These are phyloP conservation scores for Kodamaea kaohsiungensis DNA, from an alignment of 805 yeast species.

Conservation along the genomic window DNA sequence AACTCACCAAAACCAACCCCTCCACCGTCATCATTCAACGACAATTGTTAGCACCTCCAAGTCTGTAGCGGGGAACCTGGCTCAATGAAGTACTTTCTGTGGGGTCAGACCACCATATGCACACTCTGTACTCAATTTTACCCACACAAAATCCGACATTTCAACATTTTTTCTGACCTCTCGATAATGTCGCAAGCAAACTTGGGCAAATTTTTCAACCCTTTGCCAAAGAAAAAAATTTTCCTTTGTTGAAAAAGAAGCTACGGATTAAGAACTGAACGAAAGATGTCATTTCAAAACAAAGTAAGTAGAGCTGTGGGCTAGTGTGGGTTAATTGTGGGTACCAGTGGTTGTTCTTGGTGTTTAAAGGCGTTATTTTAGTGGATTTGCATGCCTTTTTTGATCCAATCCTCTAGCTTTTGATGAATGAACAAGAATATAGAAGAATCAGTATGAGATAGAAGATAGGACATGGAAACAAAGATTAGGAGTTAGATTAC, in stretches of 20 bases:
- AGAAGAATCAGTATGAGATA: background rate
- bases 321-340: background rate
- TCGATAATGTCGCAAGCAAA: constrained; percentile 1
- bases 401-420: background rate
- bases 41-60: background rate
- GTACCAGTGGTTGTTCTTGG: background rate
- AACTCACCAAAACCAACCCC: background rate
- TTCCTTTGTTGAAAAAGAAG: constrained; percentile 9
- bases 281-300: constrained; percentile 47
- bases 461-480: background rate
- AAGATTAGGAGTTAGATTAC: background rate
- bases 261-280: constrained; percentile 11
- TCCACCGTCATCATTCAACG: background rate
- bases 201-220: constrained; percentile 8
- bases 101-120: background rate
- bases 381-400: background rate
- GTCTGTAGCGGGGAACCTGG: background rate
- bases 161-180: background rate
- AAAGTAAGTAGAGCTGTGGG: constrained; percentile 37
- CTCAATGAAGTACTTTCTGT: constrained; percentile 3
- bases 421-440: background rate
- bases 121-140: background rate
- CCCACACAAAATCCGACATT: constrained; percentile 1
- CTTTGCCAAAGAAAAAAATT: constrained; percentile 5
- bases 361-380: background rate